Evolutionary conservation across 2,329 filamentous ascomycete genomes (phyloP).

Genomic region (Dothiorella sarmentorum): DNA sequence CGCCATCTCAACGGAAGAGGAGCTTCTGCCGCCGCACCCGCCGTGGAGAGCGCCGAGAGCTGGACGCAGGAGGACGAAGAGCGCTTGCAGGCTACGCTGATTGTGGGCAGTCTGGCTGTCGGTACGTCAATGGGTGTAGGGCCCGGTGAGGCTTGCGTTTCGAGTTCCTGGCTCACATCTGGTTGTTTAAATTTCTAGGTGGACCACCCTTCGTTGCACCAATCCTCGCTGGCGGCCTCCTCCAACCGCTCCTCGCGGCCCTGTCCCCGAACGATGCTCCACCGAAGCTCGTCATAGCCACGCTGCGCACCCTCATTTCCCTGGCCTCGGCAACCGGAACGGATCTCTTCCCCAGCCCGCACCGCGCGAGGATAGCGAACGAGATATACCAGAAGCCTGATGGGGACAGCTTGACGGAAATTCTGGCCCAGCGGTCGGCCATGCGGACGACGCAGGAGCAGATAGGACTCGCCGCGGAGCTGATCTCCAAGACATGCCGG

Average conservation of each 20-base stretch:
- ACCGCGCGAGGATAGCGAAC: constrained; percentile 24
- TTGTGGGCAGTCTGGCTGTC: constrained; percentile 81
- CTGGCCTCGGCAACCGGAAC: constrained; percentile 63
- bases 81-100: constrained; percentile 73
- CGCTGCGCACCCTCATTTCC: constrained; percentile 70
- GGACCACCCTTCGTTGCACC: constrained; percentile 75
- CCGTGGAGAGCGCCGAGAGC: constrained; percentile 27
- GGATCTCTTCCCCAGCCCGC: constrained; percentile 40
- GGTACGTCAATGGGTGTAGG: constrained; percentile 51
- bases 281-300: constrained; percentile 65
- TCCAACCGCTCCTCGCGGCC: constrained; percentile 68
- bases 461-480: constrained; percentile 56
- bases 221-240: constrained; percentile 63
- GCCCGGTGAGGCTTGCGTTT: background rate
- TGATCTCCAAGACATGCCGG: constrained; percentile 62
- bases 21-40: constrained; percentile 17
- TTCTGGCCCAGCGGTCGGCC: constrained; percentile 59
- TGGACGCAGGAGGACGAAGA: constrained; percentile 64
- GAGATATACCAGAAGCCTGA: constrained; percentile 60
- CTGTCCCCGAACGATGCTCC: constrained; percentile 64
- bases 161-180: background rate
- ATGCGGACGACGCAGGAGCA: constrained; percentile 58
- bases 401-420: constrained; percentile 60
- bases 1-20: constrained; percentile 26
- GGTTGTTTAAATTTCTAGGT: constrained; percentile 48